phyloP scores from a whole-genome alignment of 2,329 filamentous ascomycete genomes.

The Monilinia fructigena region DNA sequence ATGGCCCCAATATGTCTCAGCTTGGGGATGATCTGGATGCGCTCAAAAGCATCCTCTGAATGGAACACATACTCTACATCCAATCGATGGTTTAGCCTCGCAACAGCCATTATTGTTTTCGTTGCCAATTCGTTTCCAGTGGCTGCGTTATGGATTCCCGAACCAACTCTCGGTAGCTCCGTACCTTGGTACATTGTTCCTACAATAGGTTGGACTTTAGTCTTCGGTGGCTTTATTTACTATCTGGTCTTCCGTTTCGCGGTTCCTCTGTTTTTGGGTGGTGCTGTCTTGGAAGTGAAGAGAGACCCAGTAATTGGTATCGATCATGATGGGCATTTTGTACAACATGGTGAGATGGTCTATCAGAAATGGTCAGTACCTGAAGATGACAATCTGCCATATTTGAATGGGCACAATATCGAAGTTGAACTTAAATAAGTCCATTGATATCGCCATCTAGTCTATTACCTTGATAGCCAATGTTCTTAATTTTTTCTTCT shows the following conservation, averaged over 20 bases:
- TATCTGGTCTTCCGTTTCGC: conserved; percentile 9
- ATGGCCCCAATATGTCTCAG: conserved; percentile 35
- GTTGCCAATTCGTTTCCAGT: conserved; percentile 13
- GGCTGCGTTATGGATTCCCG: conserved; percentile 13
- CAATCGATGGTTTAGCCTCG: conserved; percentile 20
- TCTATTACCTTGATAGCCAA: background rate
- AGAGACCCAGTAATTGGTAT: background rate
- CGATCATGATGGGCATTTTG: conserved; percentile 10
- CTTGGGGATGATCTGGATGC: conserved; percentile 17
- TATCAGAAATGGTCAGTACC: conserved; percentile 22
- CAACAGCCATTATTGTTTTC: conserved; percentile 19
- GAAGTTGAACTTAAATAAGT: background rate
- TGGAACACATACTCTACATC: conserved; percentile 14
- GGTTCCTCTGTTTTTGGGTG: conserved; percentile 1
- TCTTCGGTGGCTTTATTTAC: conserved; percentile 5
- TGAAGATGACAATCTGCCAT: background rate
- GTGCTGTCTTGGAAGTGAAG: conserved; percentile 6
- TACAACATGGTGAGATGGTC: conserved; percentile 18
- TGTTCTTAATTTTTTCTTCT: background rate
- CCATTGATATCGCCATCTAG: background rate
- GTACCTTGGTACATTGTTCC: conserved; percentile 22
- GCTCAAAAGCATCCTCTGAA: background rate
- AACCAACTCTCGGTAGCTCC: background rate
- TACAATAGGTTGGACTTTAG: conserved; percentile 21
- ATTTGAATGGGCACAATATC: background rate